Conservation (phyloP, 148 eudicot species). For the Beta vulgaris region DNA sequence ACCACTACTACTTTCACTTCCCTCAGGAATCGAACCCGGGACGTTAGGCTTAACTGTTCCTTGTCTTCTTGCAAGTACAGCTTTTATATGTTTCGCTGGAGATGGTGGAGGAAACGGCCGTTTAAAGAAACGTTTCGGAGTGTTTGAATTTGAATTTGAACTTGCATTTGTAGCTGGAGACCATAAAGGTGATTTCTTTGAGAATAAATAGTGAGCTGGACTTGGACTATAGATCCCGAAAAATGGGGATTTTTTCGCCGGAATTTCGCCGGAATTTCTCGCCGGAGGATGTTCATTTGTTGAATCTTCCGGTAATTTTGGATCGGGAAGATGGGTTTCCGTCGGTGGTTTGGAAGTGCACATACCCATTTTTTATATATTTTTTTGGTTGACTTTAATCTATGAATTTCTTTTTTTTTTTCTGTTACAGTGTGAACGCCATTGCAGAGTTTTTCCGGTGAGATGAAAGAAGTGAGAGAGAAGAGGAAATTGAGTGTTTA, state of each 20-base stretch:
- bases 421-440: slow-evolving; percentile 10
- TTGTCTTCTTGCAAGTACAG: slow-evolving; percentile 56
- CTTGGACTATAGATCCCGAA: slow-evolving; percentile 75
- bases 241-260: slow-evolving; percentile 59
- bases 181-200: slow-evolving; percentile 70
- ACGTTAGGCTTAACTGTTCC: slow-evolving; percentile 63
- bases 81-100: slow-evolving; percentile 83
- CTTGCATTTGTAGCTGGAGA: slow-evolving; percentile 44
- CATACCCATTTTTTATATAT: slow-evolving; percentile 43
- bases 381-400: no score
- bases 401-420: not conserved
- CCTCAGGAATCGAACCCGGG: slow-evolving; percentile 39
- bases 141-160: slow-evolving; percentile 46
- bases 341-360: slow-evolving; percentile 59
- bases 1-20: slow-evolving; percentile 31
- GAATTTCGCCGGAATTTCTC: slow-evolving; percentile 20
- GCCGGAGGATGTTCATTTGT: not conserved
- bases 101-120: slow-evolving; percentile 80
- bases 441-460: slow-evolving; percentile 2
- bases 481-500: not conserved
- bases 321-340: slow-evolving; percentile 21
- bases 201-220: slow-evolving; percentile 67
- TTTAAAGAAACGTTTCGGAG: slow-evolving; percentile 64
- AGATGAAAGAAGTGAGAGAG: not conserved
- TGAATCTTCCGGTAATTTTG: not conserved